Evolutionary conservation across 108 stramenopile species (phyloP).

Genomic region (Fistulifera solaris): DNA sequence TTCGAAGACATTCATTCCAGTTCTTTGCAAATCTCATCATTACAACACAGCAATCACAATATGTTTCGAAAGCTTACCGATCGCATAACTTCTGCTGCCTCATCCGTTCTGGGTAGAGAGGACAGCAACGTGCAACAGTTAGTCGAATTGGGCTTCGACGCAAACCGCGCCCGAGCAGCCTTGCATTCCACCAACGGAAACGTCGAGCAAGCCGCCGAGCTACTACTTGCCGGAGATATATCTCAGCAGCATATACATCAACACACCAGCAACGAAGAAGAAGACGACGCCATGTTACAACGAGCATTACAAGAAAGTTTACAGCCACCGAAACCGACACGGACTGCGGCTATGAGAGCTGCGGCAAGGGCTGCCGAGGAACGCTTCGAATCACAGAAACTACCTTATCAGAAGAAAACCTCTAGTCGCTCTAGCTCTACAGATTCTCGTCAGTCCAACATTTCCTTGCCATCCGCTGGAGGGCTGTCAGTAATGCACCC

Average conservation of each 20-base stretch:
- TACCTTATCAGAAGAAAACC: neutral
- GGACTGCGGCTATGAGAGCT: conserved; percentile 29
- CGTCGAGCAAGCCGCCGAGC: conserved; percentile 57
- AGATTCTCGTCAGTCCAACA: neutral
- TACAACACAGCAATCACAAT: too few species aligned
- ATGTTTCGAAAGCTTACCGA: conserved; percentile 16
- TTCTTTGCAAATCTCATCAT: too few species aligned
- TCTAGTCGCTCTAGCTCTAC: conserved; percentile 9
- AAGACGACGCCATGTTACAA: conserved; percentile 23
- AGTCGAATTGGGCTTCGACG: conserved; percentile 63
- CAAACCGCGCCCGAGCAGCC: conserved; percentile 40
- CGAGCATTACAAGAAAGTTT: conserved; percentile 24
- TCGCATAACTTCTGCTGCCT: conserved; percentile 6
- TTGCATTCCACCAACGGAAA: conserved; percentile 48
- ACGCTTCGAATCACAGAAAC: conserved; percentile 7
- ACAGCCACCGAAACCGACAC: conserved; percentile 4
- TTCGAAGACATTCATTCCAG: too few species aligned
- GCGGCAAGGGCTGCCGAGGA: conserved; percentile 40
- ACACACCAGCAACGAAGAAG: conserved; percentile 15
- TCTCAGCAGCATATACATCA: conserved; percentile 1
- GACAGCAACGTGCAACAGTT: conserved; percentile 12
- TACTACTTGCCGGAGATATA: conserved; percentile 28
- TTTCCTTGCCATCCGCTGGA: neutral
- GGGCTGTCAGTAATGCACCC: conserved; percentile 31
- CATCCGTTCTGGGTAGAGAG: neutral